Evolutionary conservation across 2,329 filamentous ascomycete genomes (phyloP), one percentile per base, ranked within the genome.

Genomic region (Paraphoma chrysanthemicola): DNA sequence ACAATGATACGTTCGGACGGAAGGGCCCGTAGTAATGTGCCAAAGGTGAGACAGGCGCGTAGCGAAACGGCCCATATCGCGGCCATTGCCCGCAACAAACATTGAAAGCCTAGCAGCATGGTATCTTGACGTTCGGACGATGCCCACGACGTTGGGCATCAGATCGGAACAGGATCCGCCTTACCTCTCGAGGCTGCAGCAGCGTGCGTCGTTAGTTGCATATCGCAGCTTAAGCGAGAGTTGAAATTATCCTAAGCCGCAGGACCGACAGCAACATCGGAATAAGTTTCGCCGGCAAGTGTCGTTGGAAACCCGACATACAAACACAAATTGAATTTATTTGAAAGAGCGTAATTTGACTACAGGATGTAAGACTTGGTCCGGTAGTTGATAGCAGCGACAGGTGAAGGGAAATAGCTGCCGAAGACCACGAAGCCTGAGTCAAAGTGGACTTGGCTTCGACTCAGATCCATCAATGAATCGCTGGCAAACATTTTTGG

Each of bases 171-270:
- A 64, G 53, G 57, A 55, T 66, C 64, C 64, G 64, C 63, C 54
- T 56, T 59, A 52, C 53, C 58, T 58, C 58, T 54, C 58, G 47
- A 63, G 57, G 59, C 57, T 64, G 65, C 67, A 69, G 67, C 60
- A 63, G 60, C 63, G 65, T 67, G 67, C 67, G 58, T 66, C 60
- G 39, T 66, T 68, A 68, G 67, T 64, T 51, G 65, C 60, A 57
- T 63, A 52, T 53, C 45, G 38, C 56, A 62, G 49, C 51, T 53
- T 69, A 69, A 67, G 67, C 65, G 65, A 69, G 64, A 41, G 55
- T 52, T 29, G 42, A 29, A 42, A 42, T 42, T 42, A 42, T 42
- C 33, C 33, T 36, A 36, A 36, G 33, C 33, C 33, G 33, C 33
- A 36, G 14, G 33, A 36, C 33, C 14, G 14, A 36, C 33, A 14